phyloP scores from a whole-genome alignment of 805 yeast genomes.

The Vanderwaltozyma yarrowii region DNA sequence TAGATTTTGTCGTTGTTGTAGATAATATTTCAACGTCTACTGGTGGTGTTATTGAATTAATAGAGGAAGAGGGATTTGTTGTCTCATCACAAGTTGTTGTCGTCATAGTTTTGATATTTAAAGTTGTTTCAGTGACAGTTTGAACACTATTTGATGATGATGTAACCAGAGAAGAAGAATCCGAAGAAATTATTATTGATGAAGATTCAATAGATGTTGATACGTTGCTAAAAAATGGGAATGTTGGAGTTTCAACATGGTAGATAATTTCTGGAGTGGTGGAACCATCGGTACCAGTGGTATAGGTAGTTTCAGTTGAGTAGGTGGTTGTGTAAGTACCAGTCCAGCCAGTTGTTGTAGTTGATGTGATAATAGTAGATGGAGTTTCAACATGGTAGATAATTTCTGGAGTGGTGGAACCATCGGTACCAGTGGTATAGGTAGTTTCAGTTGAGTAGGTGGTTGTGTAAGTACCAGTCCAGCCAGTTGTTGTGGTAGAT shows the following conservation, averaged over 20 bases:
- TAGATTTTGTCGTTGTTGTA: background rate
- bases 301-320: constrained; percentile 5
- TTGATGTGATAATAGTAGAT: constrained; percentile 1
- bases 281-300: constrained; percentile 6
- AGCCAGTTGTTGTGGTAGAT: constrained; percentile 7
- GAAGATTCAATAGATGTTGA: no score
- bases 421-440: constrained; percentile 4
- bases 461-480: constrained; percentile 12
- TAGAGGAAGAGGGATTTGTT: no score
- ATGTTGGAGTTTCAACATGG: no score
- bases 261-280: constrained; percentile 8
- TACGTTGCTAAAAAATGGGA: no score
- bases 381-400: constrained; percentile 11
- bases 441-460: constrained; percentile 13
- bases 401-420: constrained; percentile 7
- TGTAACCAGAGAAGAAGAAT: no score
- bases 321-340: constrained; percentile 8
- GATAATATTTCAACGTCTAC: background rate
- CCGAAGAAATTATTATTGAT: no score
- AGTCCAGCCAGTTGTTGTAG: constrained; percentile 11
- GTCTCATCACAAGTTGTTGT: background rate
- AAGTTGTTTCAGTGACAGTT: background rate
- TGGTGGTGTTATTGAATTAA: background rate
- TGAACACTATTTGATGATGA: no score
- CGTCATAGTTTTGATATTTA: background rate